phyloP scores from a whole-genome alignment of 2,329 filamentous ascomycete genomes.

The Dothideomycetes sp. region DNA sequence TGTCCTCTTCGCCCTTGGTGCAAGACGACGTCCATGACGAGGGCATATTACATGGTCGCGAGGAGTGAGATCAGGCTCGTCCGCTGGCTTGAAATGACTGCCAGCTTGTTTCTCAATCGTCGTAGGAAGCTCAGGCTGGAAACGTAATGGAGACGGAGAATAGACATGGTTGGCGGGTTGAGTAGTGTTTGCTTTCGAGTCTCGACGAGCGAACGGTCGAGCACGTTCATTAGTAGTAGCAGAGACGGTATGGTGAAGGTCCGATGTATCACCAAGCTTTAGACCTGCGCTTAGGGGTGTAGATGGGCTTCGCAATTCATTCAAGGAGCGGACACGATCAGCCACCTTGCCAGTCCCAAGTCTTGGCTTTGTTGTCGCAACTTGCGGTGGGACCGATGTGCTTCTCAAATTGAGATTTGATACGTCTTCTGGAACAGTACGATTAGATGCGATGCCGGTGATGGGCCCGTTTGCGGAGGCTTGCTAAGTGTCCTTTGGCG shows the following conservation, averaged over 20 bases:
- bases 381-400: background rate
- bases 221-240: conserved; percentile 1
- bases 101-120: conserved; percentile 1
- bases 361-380: background rate
- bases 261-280: background rate
- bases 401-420: too few relatives aligned
- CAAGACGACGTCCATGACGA: conserved; percentile 19
- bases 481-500: background rate
- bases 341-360: conserved; percentile 6
- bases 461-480: background rate
- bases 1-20: conserved; percentile 7
- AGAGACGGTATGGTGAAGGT: background rate
- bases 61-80: background rate
- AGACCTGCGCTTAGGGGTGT: background rate
- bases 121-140: conserved; percentile 1
- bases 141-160: conserved; percentile 7
- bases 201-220: conserved; percentile 8
- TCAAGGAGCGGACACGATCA: conserved; percentile 10
- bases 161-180: conserved; percentile 1
- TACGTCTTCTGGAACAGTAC: too few relatives aligned
- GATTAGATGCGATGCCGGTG: background rate
- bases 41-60: conserved; percentile 13
- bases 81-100: too few relatives aligned
- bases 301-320: conserved; percentile 2
- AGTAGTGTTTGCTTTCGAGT: conserved; percentile 2